A percentile compares a stretch with the other conserved stretches of the same genome.
Evolutionary conservation across 2,329 filamentous ascomycete species (phyloP).

Genomic region (Byssothecium circinans): DNA sequence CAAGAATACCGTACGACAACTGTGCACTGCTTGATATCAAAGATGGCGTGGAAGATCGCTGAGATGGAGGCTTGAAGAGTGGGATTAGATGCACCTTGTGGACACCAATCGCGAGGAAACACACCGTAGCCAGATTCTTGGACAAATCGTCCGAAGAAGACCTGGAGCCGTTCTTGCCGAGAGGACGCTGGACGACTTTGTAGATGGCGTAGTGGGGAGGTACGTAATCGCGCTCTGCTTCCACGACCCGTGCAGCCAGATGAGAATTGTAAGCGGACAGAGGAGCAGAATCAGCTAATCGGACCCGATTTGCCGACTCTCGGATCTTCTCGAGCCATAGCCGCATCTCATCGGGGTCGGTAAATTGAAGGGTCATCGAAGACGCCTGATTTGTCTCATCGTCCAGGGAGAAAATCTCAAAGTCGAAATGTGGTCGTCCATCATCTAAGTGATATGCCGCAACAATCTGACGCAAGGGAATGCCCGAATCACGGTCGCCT

Average conservation of each 20-base stretch:
- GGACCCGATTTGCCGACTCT: conserved; percentile 59
- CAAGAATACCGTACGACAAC: conserved; percentile 64
- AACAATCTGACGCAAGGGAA: conserved; percentile 66
- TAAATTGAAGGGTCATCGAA: conserved; percentile 65
- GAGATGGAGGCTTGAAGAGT: conserved; percentile 59
- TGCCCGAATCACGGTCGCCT: conserved; percentile 58
- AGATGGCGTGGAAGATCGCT: conserved; percentile 58
- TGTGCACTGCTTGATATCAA: conserved; percentile 54
- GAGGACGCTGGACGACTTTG: conserved; percentile 66
- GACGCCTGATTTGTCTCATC: conserved; percentile 64
- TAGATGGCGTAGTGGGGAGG: conserved; percentile 68
- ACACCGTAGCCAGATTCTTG: conserved; percentile 65
- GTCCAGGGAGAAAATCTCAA: conserved; percentile 69
- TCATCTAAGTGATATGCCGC: conserved; percentile 69
- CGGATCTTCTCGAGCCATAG: conserved; percentile 66
- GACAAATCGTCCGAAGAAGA: conserved; percentile 68
- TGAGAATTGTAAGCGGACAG: conserved; percentile 64
- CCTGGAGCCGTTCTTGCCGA: conserved; percentile 56
- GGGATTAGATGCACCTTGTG: conserved; percentile 71
- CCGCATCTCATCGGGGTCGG: conserved; percentile 65
- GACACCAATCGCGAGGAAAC: conserved; percentile 68
- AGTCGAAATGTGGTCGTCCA: conserved; percentile 65
- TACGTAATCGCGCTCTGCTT: conserved; percentile 69
- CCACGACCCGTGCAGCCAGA: conserved; percentile 63
- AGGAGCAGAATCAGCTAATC: conserved; percentile 54